Evolutionary conservation across 208 protist species (phyloP), one percentile per base, ranked within the genome.

Genomic region (Trypanosoma caninum): DNA sequence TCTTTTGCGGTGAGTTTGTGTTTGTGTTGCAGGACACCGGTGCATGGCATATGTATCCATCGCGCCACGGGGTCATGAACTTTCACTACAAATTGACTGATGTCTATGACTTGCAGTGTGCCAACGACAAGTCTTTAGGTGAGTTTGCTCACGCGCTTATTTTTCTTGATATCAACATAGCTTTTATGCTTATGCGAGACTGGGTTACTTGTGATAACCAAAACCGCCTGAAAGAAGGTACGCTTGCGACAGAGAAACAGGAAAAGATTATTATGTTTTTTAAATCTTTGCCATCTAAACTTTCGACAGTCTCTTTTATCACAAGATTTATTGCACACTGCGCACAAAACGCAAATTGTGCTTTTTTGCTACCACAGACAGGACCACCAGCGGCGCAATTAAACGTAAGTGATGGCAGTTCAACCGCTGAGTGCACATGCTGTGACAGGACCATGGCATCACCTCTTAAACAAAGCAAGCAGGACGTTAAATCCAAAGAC

Each of bases 161-260:
- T 37, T 73, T 73, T 51, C 33, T 73, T 40, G 58, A 66, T 9
- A 60, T 73, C 28, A 57, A 65, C 28, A 50, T 30, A n/a, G 66
- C 59, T 13, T 28, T 73, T 37, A 7, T 30, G 16, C 27, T 65
- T n/a, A 64, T 73, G 48, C 56, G 35, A 9, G 10, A 23, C 27
- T 63, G 52, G 61, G 37, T 41, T 7, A 47, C 30, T 14, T 34
- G 4, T 6, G 38, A 59, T 16, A 16, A 50, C 18, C 8, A 44
- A 23, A 8, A 42, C 2, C 16, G 25, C 33, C 3, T 8, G 4
- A 48, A 40, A 6, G 42, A 27, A 6, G 30, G 52, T 40, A 50
- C 5, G 14, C 3, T 18, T 2, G 33, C 33, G 16, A 3, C 20
- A 25, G 13, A 33, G 11, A 1, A 34, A 9, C 18, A 20, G n/a